Percentiles rank a stretch among this genome's conserved stretches.
phyloP scores from a whole-genome alignment of 2,329 filamentous ascomycete genomes.

The Colletotrichum camelliae region DNA sequence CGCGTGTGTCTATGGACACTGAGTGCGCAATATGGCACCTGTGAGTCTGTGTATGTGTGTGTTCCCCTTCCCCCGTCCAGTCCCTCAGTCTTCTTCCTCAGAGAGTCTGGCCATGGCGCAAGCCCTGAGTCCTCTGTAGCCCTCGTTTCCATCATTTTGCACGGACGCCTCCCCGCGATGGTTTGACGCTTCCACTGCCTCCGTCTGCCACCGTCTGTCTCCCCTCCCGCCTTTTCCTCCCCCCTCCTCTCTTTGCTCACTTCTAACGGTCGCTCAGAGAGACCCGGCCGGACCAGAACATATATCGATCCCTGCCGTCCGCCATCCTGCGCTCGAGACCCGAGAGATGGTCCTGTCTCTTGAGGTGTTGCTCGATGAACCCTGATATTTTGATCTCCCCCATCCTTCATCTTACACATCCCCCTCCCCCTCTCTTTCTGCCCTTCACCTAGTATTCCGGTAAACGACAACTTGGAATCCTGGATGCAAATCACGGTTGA shows the following conservation, averaged over 20 bases:
- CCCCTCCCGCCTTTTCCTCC: constrained; percentile 12
- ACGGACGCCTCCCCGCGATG: constrained; percentile 21
- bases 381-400: not conserved
- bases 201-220: constrained; percentile 9
- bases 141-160: constrained; percentile 15
- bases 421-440: not conserved
- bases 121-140: not conserved
- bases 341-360: not conserved
- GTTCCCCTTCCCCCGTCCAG: not conserved
- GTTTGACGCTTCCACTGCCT: constrained; percentile 17
- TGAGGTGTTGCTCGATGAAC: constrained; percentile 6
- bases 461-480: not conserved
- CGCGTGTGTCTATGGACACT: not conserved
- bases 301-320: constrained; percentile 13
- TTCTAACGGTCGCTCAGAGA: constrained; percentile 4
- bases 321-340: not conserved
- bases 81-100: not conserved
- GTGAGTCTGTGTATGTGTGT: not conserved
- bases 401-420: not conserved
- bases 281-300: not conserved
- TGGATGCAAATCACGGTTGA: not conserved
- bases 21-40: not conserved
- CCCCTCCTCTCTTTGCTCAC: not conserved
- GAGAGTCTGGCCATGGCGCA: constrained; percentile 11
- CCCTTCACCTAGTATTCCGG: not conserved